These are phyloP conservation scores for Passalora sequoiae DNA, from an alignment of 2,329 filamentous ascomycete genomes.

Conservation along the genomic window DNA sequence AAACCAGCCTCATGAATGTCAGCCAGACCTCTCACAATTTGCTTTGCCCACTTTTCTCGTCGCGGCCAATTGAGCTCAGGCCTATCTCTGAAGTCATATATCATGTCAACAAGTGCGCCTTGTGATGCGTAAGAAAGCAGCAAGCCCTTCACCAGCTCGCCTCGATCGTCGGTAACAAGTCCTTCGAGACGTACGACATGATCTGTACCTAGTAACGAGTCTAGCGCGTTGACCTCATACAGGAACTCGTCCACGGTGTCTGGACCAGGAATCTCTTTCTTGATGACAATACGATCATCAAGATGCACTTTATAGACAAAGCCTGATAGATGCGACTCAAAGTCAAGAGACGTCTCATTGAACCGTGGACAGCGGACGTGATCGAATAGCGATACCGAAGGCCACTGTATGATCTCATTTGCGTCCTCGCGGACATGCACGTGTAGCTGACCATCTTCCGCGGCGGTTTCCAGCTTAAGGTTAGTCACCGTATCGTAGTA, in stretches of 20 bases:
- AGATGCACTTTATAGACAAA: constrained; percentile 92
- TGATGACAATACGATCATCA: constrained; percentile 68
- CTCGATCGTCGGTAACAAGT: constrained; percentile 74
- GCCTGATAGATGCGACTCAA: constrained; percentile 89
- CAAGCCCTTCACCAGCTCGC: constrained; percentile 73
- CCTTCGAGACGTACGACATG: constrained; percentile 84
- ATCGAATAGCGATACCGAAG: constrained; percentile 64
- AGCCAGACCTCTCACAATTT: constrained; percentile 82
- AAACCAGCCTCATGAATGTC: constrained; percentile 95
- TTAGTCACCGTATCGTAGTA: constrained; percentile 97
- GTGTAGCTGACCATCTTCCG: constrained; percentile 78
- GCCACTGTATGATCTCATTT: constrained; percentile 89
- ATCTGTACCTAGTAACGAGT: constrained; percentile 63
- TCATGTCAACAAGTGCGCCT: constrained; percentile 82
- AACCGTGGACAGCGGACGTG: constrained; percentile 60
- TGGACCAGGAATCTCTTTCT: constrained; percentile 95
- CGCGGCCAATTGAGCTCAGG: constrained; percentile 59
- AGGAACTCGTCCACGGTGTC: constrained; percentile 95
- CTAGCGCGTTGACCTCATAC: constrained; percentile 95
- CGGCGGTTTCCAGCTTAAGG: constrained; percentile 81
- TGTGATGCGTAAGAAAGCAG: constrained; percentile 82
- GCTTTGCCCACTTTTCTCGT: constrained; percentile 80
- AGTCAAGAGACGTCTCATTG: constrained; percentile 69
- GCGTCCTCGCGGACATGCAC: constrained; percentile 97
- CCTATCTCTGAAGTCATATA: constrained; percentile 67